Conservation (phyloP, 78 protist species). For the Polysphondylium violaceum region DNA sequence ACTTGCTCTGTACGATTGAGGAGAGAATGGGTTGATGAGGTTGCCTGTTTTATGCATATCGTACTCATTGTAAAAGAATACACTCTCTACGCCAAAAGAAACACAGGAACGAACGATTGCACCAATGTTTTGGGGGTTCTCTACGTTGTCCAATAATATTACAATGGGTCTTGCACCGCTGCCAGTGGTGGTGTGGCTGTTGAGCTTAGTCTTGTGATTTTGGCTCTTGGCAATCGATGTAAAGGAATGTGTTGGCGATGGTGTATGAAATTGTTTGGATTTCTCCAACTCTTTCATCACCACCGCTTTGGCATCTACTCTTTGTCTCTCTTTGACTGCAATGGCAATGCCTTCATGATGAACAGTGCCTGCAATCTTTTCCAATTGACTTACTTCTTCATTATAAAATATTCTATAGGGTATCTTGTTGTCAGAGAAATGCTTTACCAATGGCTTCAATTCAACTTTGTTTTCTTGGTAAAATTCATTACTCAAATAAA, state of each 20-base stretch:
- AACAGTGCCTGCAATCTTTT: background rate
- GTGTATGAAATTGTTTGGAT: background rate
- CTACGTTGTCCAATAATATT: constrained; percentile 50
- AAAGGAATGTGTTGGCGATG: constrained; percentile 9
- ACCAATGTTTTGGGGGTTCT: constrained; percentile 57
- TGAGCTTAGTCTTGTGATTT: background rate
- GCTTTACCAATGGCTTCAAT: constrained; percentile 7
- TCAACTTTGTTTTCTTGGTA: constrained; percentile 1
- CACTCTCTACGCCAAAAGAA: constrained; percentile 46
- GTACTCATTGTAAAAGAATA: background rate
- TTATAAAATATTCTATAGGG: background rate
- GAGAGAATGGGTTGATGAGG: constrained; percentile 31
- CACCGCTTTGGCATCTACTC: background rate
- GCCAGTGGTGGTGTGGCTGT: background rate
- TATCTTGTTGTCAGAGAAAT: background rate
- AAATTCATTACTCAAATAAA: background rate
- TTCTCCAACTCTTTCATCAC: constrained; percentile 9
- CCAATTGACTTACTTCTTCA: background rate
- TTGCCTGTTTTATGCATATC: background rate
- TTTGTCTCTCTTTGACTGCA: background rate
- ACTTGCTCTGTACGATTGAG: constrained; percentile 30
- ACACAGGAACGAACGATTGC: constrained; percentile 34
- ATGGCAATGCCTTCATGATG: constrained; percentile 64
- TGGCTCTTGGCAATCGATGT: background rate
- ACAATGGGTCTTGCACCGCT: constrained; percentile 20